These are phyloP conservation scores for Starmerella vitae DNA, from an alignment of 805 yeast species.

Conservation along the genomic window DNA sequence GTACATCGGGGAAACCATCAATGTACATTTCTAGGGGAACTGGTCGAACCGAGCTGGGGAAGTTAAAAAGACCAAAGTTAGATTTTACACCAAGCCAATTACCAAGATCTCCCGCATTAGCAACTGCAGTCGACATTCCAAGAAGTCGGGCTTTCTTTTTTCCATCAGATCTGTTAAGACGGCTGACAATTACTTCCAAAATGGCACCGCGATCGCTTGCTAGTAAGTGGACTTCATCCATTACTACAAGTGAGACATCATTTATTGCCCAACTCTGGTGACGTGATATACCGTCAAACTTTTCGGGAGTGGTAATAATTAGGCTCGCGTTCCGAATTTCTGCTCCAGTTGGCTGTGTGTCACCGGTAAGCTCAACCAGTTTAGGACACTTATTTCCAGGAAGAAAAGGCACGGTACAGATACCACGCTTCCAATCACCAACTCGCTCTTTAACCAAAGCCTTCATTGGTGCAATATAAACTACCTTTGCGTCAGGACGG, in stretches of 20 bases:
- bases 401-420: conserved; percentile 19
- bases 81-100: conserved; percentile 63
- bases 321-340: conserved; percentile 59
- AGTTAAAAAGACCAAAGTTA: conserved; percentile 50
- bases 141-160: conserved; percentile 50
- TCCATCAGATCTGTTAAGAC: conserved; percentile 60
- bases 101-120: conserved; percentile 76
- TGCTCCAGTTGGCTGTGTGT: conserved; percentile 57
- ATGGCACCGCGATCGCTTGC: conserved; percentile 83
- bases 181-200: conserved; percentile 76
- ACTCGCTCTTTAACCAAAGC: conserved; percentile 75
- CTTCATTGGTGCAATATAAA: conserved; percentile 82
- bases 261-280: conserved; percentile 60
- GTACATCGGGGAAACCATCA: conserved; percentile 72
- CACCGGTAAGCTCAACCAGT: conserved; percentile 72
- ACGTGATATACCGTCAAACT: conserved; percentile 77
- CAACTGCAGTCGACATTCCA: conserved; percentile 77
- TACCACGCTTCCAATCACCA: conserved; percentile 52
- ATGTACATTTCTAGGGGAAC: conserved; percentile 78
- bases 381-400: conserved; percentile 21
- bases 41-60: conserved; percentile 71
- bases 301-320: conserved; percentile 73
- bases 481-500: conserved; percentile 66
- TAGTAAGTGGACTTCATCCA: conserved; percentile 75
- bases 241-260: conserved; percentile 57